Conservation (phyloP, 192 early-diverging fungal genomes). For the Rhizoclosmatium globosum region DNA sequence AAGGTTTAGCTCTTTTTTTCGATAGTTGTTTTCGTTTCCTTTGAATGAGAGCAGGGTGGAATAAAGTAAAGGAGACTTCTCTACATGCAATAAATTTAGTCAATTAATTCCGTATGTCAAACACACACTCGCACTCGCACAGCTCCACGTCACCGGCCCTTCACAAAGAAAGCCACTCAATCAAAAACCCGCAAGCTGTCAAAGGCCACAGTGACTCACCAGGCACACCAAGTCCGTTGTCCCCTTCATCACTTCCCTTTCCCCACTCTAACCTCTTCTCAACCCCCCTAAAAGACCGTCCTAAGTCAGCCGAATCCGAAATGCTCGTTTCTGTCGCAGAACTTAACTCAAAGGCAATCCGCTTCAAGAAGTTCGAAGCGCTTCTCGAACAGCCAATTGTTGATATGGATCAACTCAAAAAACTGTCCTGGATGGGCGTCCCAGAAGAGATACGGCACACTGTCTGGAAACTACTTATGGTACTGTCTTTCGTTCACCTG, state of each 20-base stretch:
- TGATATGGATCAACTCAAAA: slow-evolving; percentile 72
- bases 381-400: slow-evolving; percentile 65
- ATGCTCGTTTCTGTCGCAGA: slow-evolving; percentile 63
- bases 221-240: not conserved
- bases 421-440: slow-evolving; percentile 93
- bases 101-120: too few species aligned
- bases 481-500: slow-evolving; percentile 21
- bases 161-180: not conserved
- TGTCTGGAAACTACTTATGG: slow-evolving; percentile 94
- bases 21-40: too few species aligned
- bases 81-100: too few species aligned
- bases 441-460: slow-evolving; percentile 84
- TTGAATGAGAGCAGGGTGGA: too few species aligned
- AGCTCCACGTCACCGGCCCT: not conserved
- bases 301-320: slow-evolving; percentile 26
- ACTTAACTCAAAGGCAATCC: slow-evolving; percentile 60
- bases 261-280: not conserved
- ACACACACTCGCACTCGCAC: not conserved
- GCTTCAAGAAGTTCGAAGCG: slow-evolving; percentile 65
- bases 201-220: not conserved
- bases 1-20: too few species aligned
- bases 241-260: not conserved
- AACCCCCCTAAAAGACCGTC: not conserved
- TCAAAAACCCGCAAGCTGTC: slow-evolving; percentile 17
- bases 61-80: too few species aligned